Percentiles rank a stretch among this genome's conserved stretches.
These are phyloP conservation scores for Otatea glauca DNA, from an alignment of 176 grass and related monocot genomes.

Conservation along the genomic window DNA sequence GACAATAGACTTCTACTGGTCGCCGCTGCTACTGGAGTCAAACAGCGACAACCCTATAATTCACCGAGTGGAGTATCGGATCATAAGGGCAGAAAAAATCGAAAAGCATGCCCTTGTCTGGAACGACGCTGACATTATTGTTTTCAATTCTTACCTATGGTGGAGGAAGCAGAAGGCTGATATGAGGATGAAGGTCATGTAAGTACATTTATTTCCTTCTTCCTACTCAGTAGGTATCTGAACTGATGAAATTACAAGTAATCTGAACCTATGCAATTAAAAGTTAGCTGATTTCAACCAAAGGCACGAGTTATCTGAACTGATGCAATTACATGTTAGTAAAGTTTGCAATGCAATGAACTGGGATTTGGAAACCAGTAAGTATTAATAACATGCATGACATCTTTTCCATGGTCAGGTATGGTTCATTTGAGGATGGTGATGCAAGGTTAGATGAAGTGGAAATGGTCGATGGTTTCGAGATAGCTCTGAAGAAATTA, in stretches of 20 bases:
- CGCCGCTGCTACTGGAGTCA: conserved; percentile 78
- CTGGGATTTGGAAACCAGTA: neutral
- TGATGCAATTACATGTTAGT: neutral
- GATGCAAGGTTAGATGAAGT: conserved; percentile 64
- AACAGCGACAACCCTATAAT: conserved; percentile 86
- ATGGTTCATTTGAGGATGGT: conserved; percentile 69
- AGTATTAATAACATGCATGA: neutral
- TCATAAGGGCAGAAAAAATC: conserved; percentile 70
- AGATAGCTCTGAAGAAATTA: conserved; percentile 70
- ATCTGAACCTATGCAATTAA: neutral
- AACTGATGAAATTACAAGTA: neutral
- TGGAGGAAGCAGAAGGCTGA: conserved; percentile 84
- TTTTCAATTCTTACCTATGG: conserved; percentile 98
- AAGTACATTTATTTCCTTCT: conserved; percentile 42
- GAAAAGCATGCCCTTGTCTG: conserved; percentile 72
- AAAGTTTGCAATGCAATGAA: conserved; percentile 9
- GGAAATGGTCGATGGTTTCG: conserved; percentile 73
- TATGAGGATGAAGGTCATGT: conserved; percentile 90
- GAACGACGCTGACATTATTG: conserved; percentile 71
- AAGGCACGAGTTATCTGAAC: neutral
- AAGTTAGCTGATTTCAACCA: neutral
- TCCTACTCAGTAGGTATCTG: neutral
- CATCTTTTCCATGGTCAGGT: conserved; percentile 39
- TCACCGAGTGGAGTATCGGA: conserved; percentile 70
- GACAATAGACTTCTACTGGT: conserved; percentile 96